phyloP scores from a whole-genome alignment of 805 yeast species.

The Spathaspora hagerdaliae region DNA sequence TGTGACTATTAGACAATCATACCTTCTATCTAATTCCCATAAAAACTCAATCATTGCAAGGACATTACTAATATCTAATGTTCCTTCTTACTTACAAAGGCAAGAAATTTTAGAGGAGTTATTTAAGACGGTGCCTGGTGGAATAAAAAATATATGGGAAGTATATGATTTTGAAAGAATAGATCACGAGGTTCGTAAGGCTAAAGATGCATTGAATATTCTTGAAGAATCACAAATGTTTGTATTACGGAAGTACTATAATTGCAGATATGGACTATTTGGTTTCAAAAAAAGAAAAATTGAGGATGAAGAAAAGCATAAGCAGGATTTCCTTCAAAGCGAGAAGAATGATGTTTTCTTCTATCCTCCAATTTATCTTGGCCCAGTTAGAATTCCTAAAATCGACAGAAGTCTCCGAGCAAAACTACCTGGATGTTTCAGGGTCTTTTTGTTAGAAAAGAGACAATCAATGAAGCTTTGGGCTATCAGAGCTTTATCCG shows the following conservation, averaged over 20 bases:
- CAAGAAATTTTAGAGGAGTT: constrained; percentile 18
- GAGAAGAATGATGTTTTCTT: constrained; percentile 11
- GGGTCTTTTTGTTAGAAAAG: constrained; percentile 19
- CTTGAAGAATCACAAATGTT: constrained; percentile 24
- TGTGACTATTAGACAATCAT: constrained; percentile 45
- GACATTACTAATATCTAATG: constrained; percentile 41
- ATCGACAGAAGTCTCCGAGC: constrained; percentile 16
- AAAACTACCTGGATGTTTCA: constrained; percentile 25
- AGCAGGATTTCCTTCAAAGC: not conserved
- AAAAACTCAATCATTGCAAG: constrained; percentile 20
- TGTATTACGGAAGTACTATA: constrained; percentile 1
- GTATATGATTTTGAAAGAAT: constrained; percentile 30
- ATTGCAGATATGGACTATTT: not conserved
- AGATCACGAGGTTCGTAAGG: constrained; percentile 15
- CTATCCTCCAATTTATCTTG: constrained; percentile 31
- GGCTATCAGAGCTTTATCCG: constrained; percentile 20
- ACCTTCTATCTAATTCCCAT: constrained; percentile 27
- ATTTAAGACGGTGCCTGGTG: constrained; percentile 47
- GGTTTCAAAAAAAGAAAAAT: not conserved
- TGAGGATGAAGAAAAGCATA: not conserved
- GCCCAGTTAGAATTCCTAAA: constrained; percentile 15
- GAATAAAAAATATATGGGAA: constrained; percentile 57
- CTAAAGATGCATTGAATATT: constrained; percentile 20
- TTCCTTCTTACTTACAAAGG: constrained; percentile 35
- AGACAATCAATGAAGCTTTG: constrained; percentile 20